Base-by-base conservation (phyloP, 2,329 filamentous ascomycete genomes). In the Albophoma yamanashiensis region DNA sequence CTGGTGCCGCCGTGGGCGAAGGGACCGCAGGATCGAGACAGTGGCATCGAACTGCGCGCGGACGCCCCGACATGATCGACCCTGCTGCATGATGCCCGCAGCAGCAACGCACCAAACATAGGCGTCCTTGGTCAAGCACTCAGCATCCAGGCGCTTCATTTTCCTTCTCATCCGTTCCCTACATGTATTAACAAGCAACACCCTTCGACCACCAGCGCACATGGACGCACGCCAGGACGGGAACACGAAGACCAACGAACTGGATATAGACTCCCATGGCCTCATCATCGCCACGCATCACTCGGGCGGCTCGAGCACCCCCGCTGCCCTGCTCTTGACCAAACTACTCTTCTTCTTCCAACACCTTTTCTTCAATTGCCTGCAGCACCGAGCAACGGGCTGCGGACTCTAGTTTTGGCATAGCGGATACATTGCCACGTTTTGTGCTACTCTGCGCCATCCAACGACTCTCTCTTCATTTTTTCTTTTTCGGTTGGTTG, bases 1-100 rank as follows among this genome's bases (percentile, higher is more conserved):
- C 61, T 66, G 22, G 68, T 71, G 55, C 64, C 67, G 31, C 65
- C 69, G 5, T 75, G 74, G 71, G 63, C 67, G 40, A 76, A 76
- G 64, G 72, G 71, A 43, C 68, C 74, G 14, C 78, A 79, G 61
- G 79, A 81, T 66, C 75, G 79, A 60, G 80, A 82, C 65, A 82
- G 80, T 63, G 80, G 80, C 42, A 78, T 82, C 64, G 80, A 81
- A 63, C 67, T 82, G 58, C 74, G 74, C 27, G 63, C 67, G 1
- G 78, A 80, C 40, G 68, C 50, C 14, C 27, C 25, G 20, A 8
- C 50, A n/a, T 36, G 2, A 53, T 31, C 17, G 9, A 20, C 17
- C 15, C 20, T 34, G 3, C 47, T 31, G n/a, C 47, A 52, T n/a
- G 17, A 52, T 27, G 15, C 47, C 25, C 2, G 27, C 27, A 9